Conservation (phyloP, 345 rosid species). For the Camelina sativa region DNA sequence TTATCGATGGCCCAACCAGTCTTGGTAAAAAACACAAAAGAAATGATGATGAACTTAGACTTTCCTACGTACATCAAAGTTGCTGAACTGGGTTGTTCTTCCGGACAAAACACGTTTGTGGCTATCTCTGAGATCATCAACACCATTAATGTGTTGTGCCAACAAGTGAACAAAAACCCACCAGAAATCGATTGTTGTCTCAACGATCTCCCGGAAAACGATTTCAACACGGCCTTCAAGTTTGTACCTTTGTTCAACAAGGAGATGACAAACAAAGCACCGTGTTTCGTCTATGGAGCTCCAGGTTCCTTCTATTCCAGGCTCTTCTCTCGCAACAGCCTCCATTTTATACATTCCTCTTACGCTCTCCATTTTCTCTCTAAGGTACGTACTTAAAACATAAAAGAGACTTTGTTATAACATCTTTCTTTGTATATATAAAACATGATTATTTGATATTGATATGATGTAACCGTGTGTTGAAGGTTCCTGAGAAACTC, state of each 20-base stretch:
- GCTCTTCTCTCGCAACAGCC: conserved; percentile 48
- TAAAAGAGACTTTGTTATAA: too few relatives aligned
- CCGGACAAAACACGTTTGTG: conserved; percentile 53
- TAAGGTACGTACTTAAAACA: conserved; percentile 37
- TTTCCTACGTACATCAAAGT: conserved; percentile 37
- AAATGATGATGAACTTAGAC: conserved; percentile 10
- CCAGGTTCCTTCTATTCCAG: conserved; percentile 61
- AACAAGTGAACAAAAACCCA: conserved; percentile 9
- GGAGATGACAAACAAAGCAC: conserved; percentile 22
- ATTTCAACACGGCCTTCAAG: conserved; percentile 50
- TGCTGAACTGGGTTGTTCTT: conserved; percentile 63
- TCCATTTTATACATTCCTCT: conserved; percentile 53
- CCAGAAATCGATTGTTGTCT: conserved; percentile 52
- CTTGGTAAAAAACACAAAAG: conserved; percentile 31
- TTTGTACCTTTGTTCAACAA: conserved; percentile 24
- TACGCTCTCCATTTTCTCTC: conserved; percentile 54
- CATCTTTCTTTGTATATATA: too few relatives aligned
- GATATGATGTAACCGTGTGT: neutral
- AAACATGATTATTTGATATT: neutral
- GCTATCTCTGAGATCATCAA: conserved; percentile 38
- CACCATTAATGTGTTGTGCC: conserved; percentile 23
- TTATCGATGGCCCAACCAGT: conserved; percentile 32
- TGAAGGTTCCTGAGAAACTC: conserved; percentile 41
- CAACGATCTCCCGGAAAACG: conserved; percentile 57
- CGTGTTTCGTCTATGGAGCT: conserved; percentile 47